These are phyloP conservation scores for Leishmania lainsoni DNA, from an alignment of 208 protist genomes.

Conservation along the genomic window DNA sequence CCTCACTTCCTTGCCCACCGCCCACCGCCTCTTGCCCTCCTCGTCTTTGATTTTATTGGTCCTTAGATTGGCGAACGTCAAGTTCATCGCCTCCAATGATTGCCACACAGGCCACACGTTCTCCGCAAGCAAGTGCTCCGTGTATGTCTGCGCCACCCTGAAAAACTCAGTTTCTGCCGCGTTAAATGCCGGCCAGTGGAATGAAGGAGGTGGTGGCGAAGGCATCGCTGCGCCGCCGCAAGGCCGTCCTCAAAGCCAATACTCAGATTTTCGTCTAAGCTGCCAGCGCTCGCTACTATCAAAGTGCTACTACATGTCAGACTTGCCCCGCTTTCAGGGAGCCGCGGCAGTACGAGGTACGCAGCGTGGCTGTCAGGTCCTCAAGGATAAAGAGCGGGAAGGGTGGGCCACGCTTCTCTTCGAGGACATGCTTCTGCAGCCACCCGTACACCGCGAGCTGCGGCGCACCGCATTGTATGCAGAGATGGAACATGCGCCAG, in stretches of 20 bases:
- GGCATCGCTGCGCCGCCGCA: slow-evolving; percentile 12
- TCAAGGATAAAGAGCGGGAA: slow-evolving; percentile 40
- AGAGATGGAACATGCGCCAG: slow-evolving; percentile 54
- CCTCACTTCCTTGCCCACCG: not conserved
- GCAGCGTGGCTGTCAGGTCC: slow-evolving; percentile 33
- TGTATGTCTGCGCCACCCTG: slow-evolving; percentile 9
- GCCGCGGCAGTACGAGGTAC: slow-evolving; percentile 21
- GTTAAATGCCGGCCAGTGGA: not conserved
- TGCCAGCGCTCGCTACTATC: not conserved
- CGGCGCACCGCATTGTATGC: slow-evolving; percentile 51
- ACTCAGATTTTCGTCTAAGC: not conserved
- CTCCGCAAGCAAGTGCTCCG: slow-evolving; percentile 33
- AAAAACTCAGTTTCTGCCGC: not conserved
- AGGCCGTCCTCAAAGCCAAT: slow-evolving; percentile 23
- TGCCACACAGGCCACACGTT: slow-evolving; percentile 56
- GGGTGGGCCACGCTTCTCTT: slow-evolving; percentile 37
- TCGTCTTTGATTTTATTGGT: slow-evolving; percentile 8
- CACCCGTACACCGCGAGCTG: slow-evolving; percentile 34
- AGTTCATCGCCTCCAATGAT: slow-evolving; percentile 33
- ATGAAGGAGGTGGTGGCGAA: not conserved
- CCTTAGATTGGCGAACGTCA: slow-evolving; percentile 30
- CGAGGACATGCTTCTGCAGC: slow-evolving; percentile 41
- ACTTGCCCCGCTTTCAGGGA: slow-evolving; percentile 33
- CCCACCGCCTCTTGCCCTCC: not conserved
- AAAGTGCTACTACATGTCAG: slow-evolving; percentile 18